Conservation (phyloP, 2,329 filamentous ascomycete species). For the Ceratocystis eucalypticola region DNA sequence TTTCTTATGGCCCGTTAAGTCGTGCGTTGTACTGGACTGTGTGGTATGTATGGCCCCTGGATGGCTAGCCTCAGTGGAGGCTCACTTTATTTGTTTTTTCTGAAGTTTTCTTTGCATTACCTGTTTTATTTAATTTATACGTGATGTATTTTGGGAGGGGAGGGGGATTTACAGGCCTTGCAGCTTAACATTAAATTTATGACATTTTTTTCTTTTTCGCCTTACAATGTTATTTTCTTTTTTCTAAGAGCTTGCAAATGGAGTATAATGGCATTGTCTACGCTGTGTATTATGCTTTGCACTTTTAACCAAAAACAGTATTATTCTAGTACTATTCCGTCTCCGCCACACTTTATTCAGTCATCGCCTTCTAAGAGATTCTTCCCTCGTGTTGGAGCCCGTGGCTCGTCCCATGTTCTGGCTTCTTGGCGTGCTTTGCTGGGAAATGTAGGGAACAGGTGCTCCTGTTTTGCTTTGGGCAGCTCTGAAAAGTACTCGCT, state of each 20-base stretch:
- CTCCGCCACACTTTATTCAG: neutral
- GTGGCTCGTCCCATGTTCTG: conserved; percentile 52
- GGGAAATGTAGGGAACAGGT: conserved; percentile 94
- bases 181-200: conserved; percentile 5
- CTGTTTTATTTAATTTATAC: conserved; percentile 2
- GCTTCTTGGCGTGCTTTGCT: conserved; percentile 89
- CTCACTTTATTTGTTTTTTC: neutral
- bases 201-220: neutral
- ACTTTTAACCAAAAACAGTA: neutral
- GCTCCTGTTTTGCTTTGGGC: conserved; percentile 75
- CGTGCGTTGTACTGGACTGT: too few species aligned
- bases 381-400: conserved; percentile 68
- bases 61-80: too few species aligned
- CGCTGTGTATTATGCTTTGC: neutral
- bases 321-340: neutral
- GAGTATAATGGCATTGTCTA: neutral
- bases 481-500: conserved; percentile 83
- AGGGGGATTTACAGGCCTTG: neutral
- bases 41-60: too few species aligned
- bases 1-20: too few species aligned
- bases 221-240: neutral
- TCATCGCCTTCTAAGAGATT: neutral
- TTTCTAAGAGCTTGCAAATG: neutral
- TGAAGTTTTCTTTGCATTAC: neutral
- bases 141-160: neutral